phyloP scores from a whole-genome alignment of 2,329 filamentous ascomycete species.

The Lojkania enalia region DNA sequence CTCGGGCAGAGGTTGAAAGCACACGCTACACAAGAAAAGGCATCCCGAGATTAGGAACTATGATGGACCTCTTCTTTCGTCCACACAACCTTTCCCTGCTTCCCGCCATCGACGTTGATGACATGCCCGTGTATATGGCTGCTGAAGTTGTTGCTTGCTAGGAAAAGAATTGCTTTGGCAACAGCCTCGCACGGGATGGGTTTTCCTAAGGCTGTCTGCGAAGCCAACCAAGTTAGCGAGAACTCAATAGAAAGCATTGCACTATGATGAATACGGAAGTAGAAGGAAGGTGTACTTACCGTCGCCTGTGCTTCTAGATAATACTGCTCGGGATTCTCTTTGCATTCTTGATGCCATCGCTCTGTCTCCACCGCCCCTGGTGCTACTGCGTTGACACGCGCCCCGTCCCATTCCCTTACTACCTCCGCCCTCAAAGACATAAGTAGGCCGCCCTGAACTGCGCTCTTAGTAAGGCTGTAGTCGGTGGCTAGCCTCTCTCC shows the following conservation, averaged over 20 bases:
- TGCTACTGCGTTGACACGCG: slow-evolving; percentile 52
- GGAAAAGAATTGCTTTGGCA: slow-evolving; percentile 50
- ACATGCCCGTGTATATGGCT: slow-evolving; percentile 51
- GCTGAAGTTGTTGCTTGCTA: slow-evolving; percentile 53
- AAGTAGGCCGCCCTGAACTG: slow-evolving; percentile 51
- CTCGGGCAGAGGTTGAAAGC: no score
- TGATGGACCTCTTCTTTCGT: slow-evolving; percentile 36
- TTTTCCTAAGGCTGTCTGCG: slow-evolving; percentile 41
- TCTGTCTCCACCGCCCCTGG: slow-evolving; percentile 52
- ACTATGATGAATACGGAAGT: not conserved
- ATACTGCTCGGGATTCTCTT: slow-evolving; percentile 43
- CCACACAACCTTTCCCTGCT: slow-evolving; percentile 50
- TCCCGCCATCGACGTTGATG: slow-evolving; percentile 52
- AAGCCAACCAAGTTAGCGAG: slow-evolving; percentile 1
- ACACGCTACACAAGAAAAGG: not conserved
- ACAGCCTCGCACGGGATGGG: slow-evolving; percentile 47
- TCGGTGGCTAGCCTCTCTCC: slow-evolving; percentile 50
- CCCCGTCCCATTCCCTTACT: slow-evolving; percentile 40
- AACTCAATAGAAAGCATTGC: not conserved
- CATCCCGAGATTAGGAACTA: not conserved
- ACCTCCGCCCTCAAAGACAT: slow-evolving; percentile 48
- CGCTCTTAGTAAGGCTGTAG: slow-evolving; percentile 52
- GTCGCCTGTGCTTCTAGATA: slow-evolving; percentile 52
- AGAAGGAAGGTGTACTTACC: slow-evolving; percentile 16
- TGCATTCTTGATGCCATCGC: slow-evolving; percentile 49